Percentiles rank a stretch among this genome's conserved stretches.
These are phyloP conservation scores for Brassica hybrid DNA, from an alignment of 441 rosid genomes.

Conservation along the genomic window DNA sequence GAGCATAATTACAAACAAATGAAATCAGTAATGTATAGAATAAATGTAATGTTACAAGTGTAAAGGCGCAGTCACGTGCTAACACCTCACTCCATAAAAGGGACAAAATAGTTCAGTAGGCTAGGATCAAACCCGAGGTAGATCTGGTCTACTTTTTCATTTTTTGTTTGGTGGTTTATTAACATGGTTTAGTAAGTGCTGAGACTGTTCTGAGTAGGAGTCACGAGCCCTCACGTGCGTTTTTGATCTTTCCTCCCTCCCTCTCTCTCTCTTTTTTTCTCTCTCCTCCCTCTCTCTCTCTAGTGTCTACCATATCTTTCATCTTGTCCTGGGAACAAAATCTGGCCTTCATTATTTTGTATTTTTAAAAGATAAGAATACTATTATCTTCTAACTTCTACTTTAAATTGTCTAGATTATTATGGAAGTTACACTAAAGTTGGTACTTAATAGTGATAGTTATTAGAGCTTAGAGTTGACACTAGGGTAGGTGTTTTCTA, in stretches of 20 bases:
- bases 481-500: slow-evolving; percentile 24
- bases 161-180: not conserved
- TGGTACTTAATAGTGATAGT: slow-evolving; percentile 11
- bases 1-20: slow-evolving; percentile 19
- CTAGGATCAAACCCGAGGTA: slow-evolving; percentile 43
- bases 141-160: slow-evolving; percentile 33
- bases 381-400: slow-evolving; percentile 13
- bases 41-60: slow-evolving; percentile 37
- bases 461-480: slow-evolving; percentile 26
- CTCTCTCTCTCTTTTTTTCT: slow-evolving; percentile 5
- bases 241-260: slow-evolving; percentile 13
- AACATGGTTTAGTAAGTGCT: slow-evolving; percentile 27
- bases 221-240: slow-evolving; percentile 49
- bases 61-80: slow-evolving; percentile 44
- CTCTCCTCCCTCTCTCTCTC: slow-evolving; percentile 14
- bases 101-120: slow-evolving; percentile 43
- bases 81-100: slow-evolving; percentile 29
- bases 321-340: slow-evolving; percentile 36
- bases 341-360: slow-evolving; percentile 21
- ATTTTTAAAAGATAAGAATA: not conserved
- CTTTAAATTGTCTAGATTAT: slow-evolving; percentile 2
- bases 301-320: slow-evolving; percentile 38
- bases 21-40: slow-evolving; percentile 18
- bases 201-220: slow-evolving; percentile 37
- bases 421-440: not conserved